phyloP scores from a whole-genome alignment of 192 early-diverging fungal genomes.

The Gamsiella multidivaricata region DNA sequence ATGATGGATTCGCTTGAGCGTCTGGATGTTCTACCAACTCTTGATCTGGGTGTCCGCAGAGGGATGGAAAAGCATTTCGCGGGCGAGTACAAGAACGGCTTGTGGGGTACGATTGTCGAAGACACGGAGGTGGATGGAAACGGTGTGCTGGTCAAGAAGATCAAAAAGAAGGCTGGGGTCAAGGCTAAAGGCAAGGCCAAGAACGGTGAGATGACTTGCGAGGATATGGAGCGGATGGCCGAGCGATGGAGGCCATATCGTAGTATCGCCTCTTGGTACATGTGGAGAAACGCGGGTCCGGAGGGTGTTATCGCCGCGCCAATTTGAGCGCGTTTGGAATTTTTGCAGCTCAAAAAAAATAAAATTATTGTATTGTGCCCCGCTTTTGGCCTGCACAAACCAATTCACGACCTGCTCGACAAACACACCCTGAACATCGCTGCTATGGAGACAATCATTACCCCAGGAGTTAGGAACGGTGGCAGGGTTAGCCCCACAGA shows the following conservation, averaged over 20 bases:
- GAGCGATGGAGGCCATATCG: slow-evolving; percentile 47
- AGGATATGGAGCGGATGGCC: slow-evolving; percentile 50
- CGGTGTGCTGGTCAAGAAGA: background rate
- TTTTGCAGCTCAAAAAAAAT: background rate
- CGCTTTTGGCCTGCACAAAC: too few relatives aligned
- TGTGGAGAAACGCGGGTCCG: slow-evolving; percentile 37
- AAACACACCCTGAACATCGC: too few relatives aligned
- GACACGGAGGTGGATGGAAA: background rate
- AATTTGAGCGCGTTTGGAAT: slow-evolving; percentile 1
- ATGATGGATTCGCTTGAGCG: slow-evolving; percentile 49
- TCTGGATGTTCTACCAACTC: slow-evolving; percentile 35
- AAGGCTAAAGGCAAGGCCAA: slow-evolving; percentile 42
- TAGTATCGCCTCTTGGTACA: slow-evolving; percentile 49
- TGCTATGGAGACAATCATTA: slow-evolving; percentile 11
- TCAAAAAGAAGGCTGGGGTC: slow-evolving; percentile 12
- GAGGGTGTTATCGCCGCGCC: slow-evolving; percentile 22
- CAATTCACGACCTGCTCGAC: too few relatives aligned
- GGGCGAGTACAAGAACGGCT: slow-evolving; percentile 34
- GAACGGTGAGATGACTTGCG: slow-evolving; percentile 35
- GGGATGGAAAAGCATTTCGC: slow-evolving; percentile 49
- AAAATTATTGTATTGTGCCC: slow-evolving; percentile 2
- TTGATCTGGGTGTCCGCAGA: slow-evolving; percentile 34
- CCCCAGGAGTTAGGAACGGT: background rate
- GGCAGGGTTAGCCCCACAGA: background rate
- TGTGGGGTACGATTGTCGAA: slow-evolving; percentile 27